Evolutionary conservation across 352 stramenopile genomes (phyloP), one percentile per base, ranked within the genome.

Genomic region (Pythium brachiatum): DNA sequence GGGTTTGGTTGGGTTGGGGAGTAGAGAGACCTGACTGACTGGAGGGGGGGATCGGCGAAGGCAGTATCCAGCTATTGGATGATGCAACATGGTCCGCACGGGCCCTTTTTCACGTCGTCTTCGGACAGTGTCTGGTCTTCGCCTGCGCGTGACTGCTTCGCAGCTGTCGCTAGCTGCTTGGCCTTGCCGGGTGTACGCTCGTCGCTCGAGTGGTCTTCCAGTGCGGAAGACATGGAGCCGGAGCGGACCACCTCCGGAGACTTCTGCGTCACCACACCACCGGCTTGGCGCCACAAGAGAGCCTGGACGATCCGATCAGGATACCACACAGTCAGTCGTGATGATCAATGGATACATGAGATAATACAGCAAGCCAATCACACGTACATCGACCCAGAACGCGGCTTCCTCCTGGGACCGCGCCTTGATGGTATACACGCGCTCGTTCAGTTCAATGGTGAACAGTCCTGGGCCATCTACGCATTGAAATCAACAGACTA

Each of bases 381-480:
- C n/a, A 65, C 72, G 60, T 73, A 88, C 79, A 53, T 95, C 86
- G 57, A 96, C 88, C 88, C 88, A 96, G 58, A 92, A 94, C 18
- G 79, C 73, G 0, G 88, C 88, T 64, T 96, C 88, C 39, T 94
- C 86, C 59, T 94, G 83, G 20, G 81, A 92, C 8, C 86, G 70
- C 16, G 88, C 86, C 72, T 96, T 96, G 76, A 96, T 94, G 6
- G 86, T 96, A 73, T 96, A 96, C 70, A 94, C 83, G 55, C 88
- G 83, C 72, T 96, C 86, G 55, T 96, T 95, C 27, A 96, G 71
- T 64, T 95, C 85, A 53, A 96, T 96, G 20, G 88, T 94, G 65
- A 96, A 96, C 39, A 95, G 76, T 1, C 86, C 86, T 1, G 86
- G 82, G 9, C 86, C 86, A 72, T 93, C 86, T 91, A 68, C 44